phyloP scores from a whole-genome alignment of 2,329 filamentous ascomycete species.

The Purpureocillium takamizusanense region DNA sequence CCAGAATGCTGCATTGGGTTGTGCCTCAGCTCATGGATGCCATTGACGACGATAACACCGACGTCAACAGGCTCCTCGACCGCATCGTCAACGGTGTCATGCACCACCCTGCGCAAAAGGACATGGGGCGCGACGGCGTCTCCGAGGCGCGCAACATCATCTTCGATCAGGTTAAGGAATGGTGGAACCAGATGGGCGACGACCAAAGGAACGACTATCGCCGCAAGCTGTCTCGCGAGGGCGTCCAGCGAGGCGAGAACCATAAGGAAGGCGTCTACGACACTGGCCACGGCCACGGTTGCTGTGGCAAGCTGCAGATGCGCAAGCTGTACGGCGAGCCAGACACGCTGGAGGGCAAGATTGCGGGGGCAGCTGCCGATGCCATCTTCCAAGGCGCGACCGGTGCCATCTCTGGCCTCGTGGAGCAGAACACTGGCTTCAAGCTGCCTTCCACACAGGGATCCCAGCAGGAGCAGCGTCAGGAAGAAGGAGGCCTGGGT shows the following conservation, averaged over 20 bases:
- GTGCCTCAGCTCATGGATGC: slow-evolving; percentile 83
- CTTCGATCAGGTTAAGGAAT: slow-evolving; percentile 71
- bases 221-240: slow-evolving; percentile 65
- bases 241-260: slow-evolving; percentile 69
- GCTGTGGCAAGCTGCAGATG: slow-evolving; percentile 68
- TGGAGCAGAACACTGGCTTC: slow-evolving; percentile 36
- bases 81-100: slow-evolving; percentile 76
- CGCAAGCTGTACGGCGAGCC: slow-evolving; percentile 51
- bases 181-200: slow-evolving; percentile 66
- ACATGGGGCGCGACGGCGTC: slow-evolving; percentile 60
- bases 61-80: slow-evolving; percentile 61
- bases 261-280: slow-evolving; percentile 82
- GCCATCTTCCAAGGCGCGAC: slow-evolving; percentile 50
- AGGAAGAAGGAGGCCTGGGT: slow-evolving; percentile 56
- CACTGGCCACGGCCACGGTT: slow-evolving; percentile 78
- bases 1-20: slow-evolving; percentile 70
- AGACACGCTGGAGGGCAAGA: slow-evolving; percentile 44
- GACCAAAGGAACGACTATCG: slow-evolving; percentile 59
- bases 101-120: slow-evolving; percentile 76
- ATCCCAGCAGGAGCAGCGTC: slow-evolving; percentile 26
- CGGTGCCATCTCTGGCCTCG: slow-evolving; percentile 37
- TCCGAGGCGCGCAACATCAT: slow-evolving; percentile 65
- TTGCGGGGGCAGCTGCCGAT: slow-evolving; percentile 45
- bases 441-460: slow-evolving; percentile 23
- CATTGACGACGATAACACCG: slow-evolving; percentile 69